A percentile compares a stretch with the other conserved stretches of the same genome.
These are phyloP conservation scores for Micractinium sp. DNA, from an alignment of 139 green algal genomes.

Conservation along the genomic window DNA sequence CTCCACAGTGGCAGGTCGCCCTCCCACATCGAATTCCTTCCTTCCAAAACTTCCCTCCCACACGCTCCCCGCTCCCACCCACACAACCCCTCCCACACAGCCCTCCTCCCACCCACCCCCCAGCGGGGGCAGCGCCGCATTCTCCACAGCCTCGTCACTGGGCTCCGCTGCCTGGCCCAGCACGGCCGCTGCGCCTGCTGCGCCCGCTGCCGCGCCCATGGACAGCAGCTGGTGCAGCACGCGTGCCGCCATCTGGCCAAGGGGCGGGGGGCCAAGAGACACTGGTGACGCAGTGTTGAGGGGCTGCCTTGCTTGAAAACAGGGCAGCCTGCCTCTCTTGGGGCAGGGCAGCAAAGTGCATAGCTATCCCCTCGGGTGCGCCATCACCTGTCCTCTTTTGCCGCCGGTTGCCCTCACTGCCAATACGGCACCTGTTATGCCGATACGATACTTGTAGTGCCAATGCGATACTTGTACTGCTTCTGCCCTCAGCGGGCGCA, in stretches of 20 bases:
- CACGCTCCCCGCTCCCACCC: not conserved
- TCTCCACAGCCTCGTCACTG: not conserved
- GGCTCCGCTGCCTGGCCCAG: not conserved
- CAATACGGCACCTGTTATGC: too few species aligned
- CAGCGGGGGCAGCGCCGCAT: not conserved
- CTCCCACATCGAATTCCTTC: too few species aligned
- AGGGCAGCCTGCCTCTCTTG: too few species aligned
- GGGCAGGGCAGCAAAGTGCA: too few species aligned
- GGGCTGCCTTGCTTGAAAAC: too few species aligned
- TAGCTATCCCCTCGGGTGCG: too few species aligned
- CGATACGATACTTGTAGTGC: too few species aligned
- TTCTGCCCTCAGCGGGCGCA: not conserved
- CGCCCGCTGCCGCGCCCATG: not conserved
- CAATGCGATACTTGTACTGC: too few species aligned
- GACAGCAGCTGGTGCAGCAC: slow-evolving; percentile 21
- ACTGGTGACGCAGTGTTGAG: too few species aligned
- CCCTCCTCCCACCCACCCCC: not conserved
- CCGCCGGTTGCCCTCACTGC: too few species aligned
- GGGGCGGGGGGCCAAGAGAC: not conserved
- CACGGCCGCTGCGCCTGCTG: not conserved
- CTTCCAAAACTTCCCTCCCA: not conserved
- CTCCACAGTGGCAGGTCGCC: not conserved
- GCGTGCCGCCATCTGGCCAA: slow-evolving; percentile 7
- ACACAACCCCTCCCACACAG: not conserved
- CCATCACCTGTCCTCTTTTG: too few species aligned